Base-by-base conservation (phyloP, 208 protist species). In the Wallacemonas sp. region DNA sequence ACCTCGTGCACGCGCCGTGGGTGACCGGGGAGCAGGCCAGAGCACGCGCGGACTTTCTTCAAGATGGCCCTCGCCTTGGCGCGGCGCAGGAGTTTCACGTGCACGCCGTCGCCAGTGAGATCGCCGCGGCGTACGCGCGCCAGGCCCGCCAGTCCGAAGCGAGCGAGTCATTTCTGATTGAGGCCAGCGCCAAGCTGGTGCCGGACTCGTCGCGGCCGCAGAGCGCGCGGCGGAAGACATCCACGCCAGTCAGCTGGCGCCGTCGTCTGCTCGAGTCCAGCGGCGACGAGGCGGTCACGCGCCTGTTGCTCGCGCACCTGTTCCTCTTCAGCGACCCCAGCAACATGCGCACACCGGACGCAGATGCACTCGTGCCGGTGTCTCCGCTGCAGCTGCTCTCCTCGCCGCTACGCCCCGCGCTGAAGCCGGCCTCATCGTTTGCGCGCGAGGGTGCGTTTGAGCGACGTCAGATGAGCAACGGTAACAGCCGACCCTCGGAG, bases 1-100 rank as follows among this genome's bases (percentile, higher is more conserved):
- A 45, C 25, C n/a, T 63, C 57, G n/a, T 63, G 38, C 41, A 63
- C 39, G 23, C 57, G 11, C 38, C 57, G 11, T 63, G 57, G 39
- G 39, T 49, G n/a, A 45, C 57, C 16, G 22, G 7, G 4, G 18
- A 20, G 7, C 12, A 49, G 39, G 26, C 10, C 23, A 18, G n/a
- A 2, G 39, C 39, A 10, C 41, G 39, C 11, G 14, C n/a, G 16
- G 52, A 28, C 14, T 59, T 59, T 29, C 31, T 59, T 4, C 31
- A 36, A n/a, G 52, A 59, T 29, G 12, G 29, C 4, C 12, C 18
- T 5, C 26, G 26, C 25, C 20, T 59, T 4, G 8, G 29, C 3
- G 14, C 52, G 4, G 52, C 52, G 31, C 52, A 59, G 20, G 31
- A 59, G 10, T 7, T 14, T n/a, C 52, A 59, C 52, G 31, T 59